These are phyloP conservation scores for Tetrahymena malaccensis DNA, from an alignment of 73 alveolate genomes.

Conservation along the genomic window DNA sequence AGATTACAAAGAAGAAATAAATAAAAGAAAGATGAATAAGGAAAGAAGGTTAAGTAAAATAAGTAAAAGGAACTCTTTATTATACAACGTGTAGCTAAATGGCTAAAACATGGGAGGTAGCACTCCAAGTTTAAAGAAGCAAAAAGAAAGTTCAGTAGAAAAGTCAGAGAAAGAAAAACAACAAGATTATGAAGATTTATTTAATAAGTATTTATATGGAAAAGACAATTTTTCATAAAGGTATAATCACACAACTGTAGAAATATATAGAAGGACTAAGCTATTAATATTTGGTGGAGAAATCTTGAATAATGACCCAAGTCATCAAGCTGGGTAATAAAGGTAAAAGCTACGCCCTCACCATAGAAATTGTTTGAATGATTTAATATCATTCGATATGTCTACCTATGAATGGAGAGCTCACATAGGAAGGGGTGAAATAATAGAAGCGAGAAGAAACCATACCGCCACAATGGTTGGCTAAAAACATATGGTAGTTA, in stretches of 20 bases:
- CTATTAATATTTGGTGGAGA: background rate
- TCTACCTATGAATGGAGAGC: background rate
- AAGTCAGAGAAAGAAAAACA: background rate
- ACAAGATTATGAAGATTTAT: background rate
- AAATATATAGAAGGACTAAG: background rate
- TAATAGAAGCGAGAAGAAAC: background rate
- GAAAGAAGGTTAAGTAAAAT: background rate
- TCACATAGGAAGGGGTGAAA: background rate
- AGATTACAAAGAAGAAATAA: background rate
- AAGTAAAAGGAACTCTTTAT: background rate
- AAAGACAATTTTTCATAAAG: background rate
- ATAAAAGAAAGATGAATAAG: background rate
- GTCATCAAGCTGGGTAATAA: background rate
- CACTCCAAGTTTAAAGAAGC: background rate
- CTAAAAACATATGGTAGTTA: background rate
- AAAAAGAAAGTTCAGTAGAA: background rate
- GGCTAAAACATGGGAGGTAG: background rate
- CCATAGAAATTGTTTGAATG: background rate
- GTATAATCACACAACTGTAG: background rate
- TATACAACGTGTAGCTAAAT: background rate
- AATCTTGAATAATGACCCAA: background rate
- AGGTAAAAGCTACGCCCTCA: background rate
- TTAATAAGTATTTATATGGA: background rate
- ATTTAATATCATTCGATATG: background rate
- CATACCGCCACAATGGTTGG: background rate